Base-by-base conservation (phyloP, 352 stramenopile species). In the Aphanomyces invadans region DNA sequence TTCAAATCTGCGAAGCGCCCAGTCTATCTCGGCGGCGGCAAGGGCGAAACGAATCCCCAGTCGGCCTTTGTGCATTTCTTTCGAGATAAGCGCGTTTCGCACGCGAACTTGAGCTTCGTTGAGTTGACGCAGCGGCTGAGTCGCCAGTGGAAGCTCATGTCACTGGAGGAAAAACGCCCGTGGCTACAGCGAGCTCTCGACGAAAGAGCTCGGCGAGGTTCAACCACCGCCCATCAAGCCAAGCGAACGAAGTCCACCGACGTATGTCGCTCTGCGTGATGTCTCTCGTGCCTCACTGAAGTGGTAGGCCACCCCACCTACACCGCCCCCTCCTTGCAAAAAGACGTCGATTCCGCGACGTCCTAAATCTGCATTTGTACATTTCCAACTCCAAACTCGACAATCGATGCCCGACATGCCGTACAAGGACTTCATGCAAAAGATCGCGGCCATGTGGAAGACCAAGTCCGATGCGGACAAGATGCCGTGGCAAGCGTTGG, bases 21-120 rank as follows among this genome's bases (percentile, higher is more conserved):
- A n/a, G n/a, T n/a, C n/a, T n/a, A n/a, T n/a, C n/a, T n/a, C n/a
- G n/a, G n/a, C n/a, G n/a, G n/a, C n/a, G n/a, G n/a, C n/a, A n/a
- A n/a, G n/a, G 73, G 73, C 11, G 66, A 69, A 52, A 62, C 42
- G 12, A 71, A 86, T 23, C 78, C 80, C 2, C 73, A 75, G 53
- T 78, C 73, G 38, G 76, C 80, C 3, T 81, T 76, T 39, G 76
- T 69, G 31, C 74, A 76, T 19, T 89, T 76, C 57, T 48, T 80
- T 10, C 62, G 66, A 11, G 46, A 69, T n/a, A 75, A 80, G 55
- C 73, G 74, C 5, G 19, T 12, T n/a, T 17, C 7, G 49, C 25
- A 33, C 25, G 11, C 49, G 11, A 26, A 32, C 19, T 17, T 57
- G 25, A 15, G 21, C 19, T 57, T 57, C 19, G 49, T 32, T 7